Conservation (phyloP, 1,284 basidiomycete species). For the Volvariella surrecta region DNA sequence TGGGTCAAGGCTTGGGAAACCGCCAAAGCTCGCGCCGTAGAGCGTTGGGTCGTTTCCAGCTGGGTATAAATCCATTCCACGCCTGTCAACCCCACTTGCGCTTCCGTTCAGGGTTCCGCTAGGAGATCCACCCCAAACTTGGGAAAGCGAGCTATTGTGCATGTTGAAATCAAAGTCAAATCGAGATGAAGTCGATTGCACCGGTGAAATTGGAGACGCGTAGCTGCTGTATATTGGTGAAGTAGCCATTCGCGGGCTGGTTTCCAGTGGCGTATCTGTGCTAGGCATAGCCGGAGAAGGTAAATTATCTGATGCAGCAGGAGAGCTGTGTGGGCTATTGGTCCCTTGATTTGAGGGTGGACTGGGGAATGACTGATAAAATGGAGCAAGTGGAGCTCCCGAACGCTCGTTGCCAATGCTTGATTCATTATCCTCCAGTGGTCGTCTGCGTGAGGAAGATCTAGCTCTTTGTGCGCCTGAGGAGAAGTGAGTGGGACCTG, state of each 20-base stretch:
- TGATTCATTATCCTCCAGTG: slow-evolving; percentile 58
- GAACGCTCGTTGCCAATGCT: slow-evolving; percentile 22
- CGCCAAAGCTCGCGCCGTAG: slow-evolving; percentile 28
- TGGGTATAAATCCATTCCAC: slow-evolving; percentile 33
- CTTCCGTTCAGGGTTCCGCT: background rate
- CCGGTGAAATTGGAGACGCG: slow-evolving; percentile 38
- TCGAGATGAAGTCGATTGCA: slow-evolving; percentile 35
- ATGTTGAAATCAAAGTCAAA: slow-evolving; percentile 52
- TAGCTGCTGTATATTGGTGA: slow-evolving; percentile 27
- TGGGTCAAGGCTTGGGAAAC: slow-evolving; percentile 38
- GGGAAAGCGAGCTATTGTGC: slow-evolving; percentile 30
- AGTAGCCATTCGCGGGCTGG: slow-evolving; percentile 32
- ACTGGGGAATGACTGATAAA: slow-evolving; percentile 44
- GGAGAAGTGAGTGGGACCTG: slow-evolving; percentile 13
- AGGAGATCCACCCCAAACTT: background rate
- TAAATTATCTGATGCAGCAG: slow-evolving; percentile 51
- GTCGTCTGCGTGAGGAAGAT: slow-evolving; percentile 66
- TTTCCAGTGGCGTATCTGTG: slow-evolving; percentile 31
- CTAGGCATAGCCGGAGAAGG: slow-evolving; percentile 56
- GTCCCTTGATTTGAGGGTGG: slow-evolving; percentile 35
- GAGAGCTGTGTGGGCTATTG: slow-evolving; percentile 62
- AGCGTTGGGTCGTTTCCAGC: slow-evolving; percentile 27
- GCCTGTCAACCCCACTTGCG: slow-evolving; percentile 34
- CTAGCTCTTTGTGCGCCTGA: slow-evolving; percentile 54
- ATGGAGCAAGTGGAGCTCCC: slow-evolving; percentile 24